phyloP scores from a whole-genome alignment of 768 basidiomycete species.

The Hygrocybe coccinea region DNA sequence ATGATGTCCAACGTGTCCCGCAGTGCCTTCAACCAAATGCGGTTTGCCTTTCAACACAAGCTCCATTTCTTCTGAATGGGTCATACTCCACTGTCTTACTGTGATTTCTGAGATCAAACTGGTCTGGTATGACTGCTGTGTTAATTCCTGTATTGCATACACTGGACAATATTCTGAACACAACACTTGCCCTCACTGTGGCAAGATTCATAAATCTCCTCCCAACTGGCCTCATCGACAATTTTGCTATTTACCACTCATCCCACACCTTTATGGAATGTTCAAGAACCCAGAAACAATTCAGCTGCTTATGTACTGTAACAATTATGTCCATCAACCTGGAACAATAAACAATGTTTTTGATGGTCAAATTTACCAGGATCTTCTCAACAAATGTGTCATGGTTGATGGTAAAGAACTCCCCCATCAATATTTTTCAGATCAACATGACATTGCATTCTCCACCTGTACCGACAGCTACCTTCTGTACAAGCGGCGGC shows the following conservation, averaged over 20 bases:
- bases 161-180: conserved; percentile 17
- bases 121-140: conserved; percentile 30
- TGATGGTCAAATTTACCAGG: conserved; percentile 30
- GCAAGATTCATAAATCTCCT: conserved; percentile 7
- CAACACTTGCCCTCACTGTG: conserved; percentile 18
- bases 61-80: conserved; percentile 25
- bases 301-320: conserved; percentile 13
- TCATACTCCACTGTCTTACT: conserved; percentile 21
- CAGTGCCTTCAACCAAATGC: conserved; percentile 22
- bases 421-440: conserved; percentile 32
- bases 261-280: conserved; percentile 23
- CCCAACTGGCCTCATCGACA: conserved; percentile 9
- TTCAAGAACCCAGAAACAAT: conserved; percentile 10
- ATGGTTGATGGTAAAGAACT: conserved; percentile 21
- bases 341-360: conserved; percentile 32
- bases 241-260: conserved; percentile 29
- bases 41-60: conserved; percentile 22
- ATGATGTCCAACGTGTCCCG: conserved; percentile 24
- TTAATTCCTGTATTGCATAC: conserved; percentile 31
- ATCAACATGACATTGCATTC: conserved; percentile 40
- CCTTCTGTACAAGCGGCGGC: conserved; percentile 31
- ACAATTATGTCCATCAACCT: conserved; percentile 9
- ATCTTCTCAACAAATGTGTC: conserved; percentile 21
- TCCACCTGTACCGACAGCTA: conserved; percentile 42
- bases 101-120: conserved; percentile 23